These are phyloP conservation scores for Penicillium waksmanii DNA, from an alignment of 495 filamentous ascomycete species.

Conservation along the genomic window DNA sequence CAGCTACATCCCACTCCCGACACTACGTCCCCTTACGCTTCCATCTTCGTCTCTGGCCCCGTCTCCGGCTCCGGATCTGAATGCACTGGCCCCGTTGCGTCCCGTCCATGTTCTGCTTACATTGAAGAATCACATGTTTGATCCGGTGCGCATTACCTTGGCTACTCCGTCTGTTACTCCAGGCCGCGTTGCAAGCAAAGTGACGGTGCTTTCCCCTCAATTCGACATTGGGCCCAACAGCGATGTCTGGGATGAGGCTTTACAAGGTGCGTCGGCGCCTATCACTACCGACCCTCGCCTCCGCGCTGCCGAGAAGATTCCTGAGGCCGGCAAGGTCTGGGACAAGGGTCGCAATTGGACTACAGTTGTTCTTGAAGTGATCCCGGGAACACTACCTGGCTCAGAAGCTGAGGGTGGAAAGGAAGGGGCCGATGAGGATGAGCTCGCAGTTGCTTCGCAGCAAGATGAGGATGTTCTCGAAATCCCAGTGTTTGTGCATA, in stretches of 20 bases:
- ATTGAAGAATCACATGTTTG: constrained; percentile 92
- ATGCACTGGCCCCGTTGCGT: constrained; percentile 63
- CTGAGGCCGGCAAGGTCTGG: constrained; percentile 94
- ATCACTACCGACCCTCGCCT: constrained; percentile 38
- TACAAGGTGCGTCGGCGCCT: constrained; percentile 52
- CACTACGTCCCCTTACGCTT: constrained; percentile 65
- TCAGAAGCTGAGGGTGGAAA: constrained; percentile 29
- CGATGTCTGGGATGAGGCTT: constrained; percentile 93
- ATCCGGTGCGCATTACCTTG: constrained; percentile 81
- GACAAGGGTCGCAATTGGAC: constrained; percentile 95
- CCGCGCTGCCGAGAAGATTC: constrained; percentile 57
- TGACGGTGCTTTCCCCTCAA: constrained; percentile 91
- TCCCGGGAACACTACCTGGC: constrained; percentile 63
- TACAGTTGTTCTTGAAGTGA: constrained; percentile 85
- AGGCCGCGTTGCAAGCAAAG: constrained; percentile 72
- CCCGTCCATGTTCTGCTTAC: constrained; percentile 85
- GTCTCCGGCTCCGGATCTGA: constrained; percentile 42
- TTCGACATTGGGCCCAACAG: constrained; percentile 95
- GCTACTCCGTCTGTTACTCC: constrained; percentile 83
- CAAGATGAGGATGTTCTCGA: constrained; percentile 91
- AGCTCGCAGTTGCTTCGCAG: constrained; percentile 38
- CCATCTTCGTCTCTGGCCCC: constrained; percentile 26
- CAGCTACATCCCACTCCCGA: constrained; percentile 83
- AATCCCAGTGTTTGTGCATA: constrained; percentile 88
- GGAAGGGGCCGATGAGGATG: constrained; percentile 21